Conservation (phyloP, 306 rosid genomes). For the Ammopiptanthus mongolicus region DNA sequence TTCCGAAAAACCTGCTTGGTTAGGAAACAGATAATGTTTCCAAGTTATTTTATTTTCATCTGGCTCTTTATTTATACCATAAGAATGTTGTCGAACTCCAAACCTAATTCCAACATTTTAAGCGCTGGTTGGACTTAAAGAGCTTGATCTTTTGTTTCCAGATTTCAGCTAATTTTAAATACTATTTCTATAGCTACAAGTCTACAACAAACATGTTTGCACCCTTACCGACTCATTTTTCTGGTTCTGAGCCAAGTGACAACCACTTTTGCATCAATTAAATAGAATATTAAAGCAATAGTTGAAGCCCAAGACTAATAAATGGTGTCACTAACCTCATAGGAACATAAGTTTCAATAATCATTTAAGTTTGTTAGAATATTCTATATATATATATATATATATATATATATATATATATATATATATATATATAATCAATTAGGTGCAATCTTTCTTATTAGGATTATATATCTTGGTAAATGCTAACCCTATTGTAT, state of each 20-base stretch:
- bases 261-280: not conserved
- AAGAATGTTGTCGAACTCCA: not conserved
- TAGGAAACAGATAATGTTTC: not conserved
- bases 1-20: not conserved
- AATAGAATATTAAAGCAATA: not conserved
- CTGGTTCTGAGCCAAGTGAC: not conserved
- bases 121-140: not conserved
- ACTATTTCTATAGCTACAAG: not conserved
- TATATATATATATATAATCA: too few species aligned
- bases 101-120: not conserved
- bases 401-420: too few species aligned
- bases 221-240: not conserved
- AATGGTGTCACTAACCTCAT: conserved; percentile 45
- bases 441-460: too few species aligned
- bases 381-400: too few species aligned
- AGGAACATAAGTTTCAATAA: conserved; percentile 16
- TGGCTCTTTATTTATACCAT: not conserved
- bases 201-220: not conserved
- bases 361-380: not conserved
- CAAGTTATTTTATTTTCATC: not conserved
- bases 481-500: too few species aligned
- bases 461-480: too few species aligned
- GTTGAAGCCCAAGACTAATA: not conserved
- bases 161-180: not conserved
- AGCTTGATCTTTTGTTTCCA: not conserved